Percentiles rank a stretch among this genome's conserved stretches.
Evolutionary conservation across 768 basidiomycete species (phyloP).

Genomic region (Collybia mongolica): DNA sequence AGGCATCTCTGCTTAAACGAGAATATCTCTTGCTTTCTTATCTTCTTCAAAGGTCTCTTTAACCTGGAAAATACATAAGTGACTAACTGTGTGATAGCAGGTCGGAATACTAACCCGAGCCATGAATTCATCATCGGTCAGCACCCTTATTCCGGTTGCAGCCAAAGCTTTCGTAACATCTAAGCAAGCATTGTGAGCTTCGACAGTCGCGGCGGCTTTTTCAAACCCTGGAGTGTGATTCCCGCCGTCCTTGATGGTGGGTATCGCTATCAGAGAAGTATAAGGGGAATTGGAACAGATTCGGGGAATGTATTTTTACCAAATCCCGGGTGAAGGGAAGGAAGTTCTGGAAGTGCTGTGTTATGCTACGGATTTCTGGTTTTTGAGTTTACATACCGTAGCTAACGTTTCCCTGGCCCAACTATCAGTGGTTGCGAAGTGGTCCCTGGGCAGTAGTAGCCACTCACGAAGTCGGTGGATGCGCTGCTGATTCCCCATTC

Average conservation of each 20-base stretch:
- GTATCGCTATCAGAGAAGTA: constrained; percentile 54
- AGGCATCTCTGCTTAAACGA: not conserved
- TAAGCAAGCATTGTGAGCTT: constrained; percentile 66
- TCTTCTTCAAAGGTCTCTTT: constrained; percentile 3
- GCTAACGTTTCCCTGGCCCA: constrained; percentile 66
- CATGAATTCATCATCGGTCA: constrained; percentile 69
- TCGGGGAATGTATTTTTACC: constrained; percentile 30
- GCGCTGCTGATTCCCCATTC: constrained; percentile 67
- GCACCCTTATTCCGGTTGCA: constrained; percentile 61
- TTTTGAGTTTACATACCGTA: constrained; percentile 47
- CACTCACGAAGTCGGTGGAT: constrained; percentile 80
- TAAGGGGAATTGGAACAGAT: not conserved
- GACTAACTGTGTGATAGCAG: not conserved
- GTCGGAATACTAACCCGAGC: constrained; percentile 39
- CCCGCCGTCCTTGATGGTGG: constrained; percentile 67
- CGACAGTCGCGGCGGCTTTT: constrained; percentile 55
- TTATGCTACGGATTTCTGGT: not conserved
- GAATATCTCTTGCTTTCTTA: not conserved
- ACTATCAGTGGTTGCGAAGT: not conserved
- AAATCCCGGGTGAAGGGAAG: constrained; percentile 74
- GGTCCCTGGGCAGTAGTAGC: not conserved
- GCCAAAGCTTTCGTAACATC: constrained; percentile 72
- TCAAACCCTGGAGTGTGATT: constrained; percentile 76
- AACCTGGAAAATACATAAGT: not conserved
- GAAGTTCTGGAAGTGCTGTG: constrained; percentile 38